These are phyloP conservation scores for Boletus tylopilopsis DNA, from an alignment of 768 basidiomycete genomes.

Conservation along the genomic window DNA sequence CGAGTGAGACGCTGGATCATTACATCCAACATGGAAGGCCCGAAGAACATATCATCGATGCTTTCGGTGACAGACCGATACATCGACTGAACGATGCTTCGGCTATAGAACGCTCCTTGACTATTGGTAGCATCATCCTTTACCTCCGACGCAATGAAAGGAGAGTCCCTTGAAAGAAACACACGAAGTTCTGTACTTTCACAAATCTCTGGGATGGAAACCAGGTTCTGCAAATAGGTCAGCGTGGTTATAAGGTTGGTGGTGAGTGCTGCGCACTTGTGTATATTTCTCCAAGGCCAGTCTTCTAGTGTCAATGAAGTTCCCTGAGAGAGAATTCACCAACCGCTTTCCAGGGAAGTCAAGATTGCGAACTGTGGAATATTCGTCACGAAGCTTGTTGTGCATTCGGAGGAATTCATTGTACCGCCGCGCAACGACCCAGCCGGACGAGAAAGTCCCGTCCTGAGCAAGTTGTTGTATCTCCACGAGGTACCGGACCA, in stretches of 20 bases:
- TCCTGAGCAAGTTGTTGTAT: slow-evolving; percentile 84
- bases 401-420: slow-evolving; percentile 94
- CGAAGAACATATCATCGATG: slow-evolving; percentile 96
- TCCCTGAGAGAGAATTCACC: slow-evolving; percentile 82
- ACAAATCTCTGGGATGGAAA: slow-evolving; percentile 70
- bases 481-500: slow-evolving; percentile 89
- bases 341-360: slow-evolving; percentile 95
- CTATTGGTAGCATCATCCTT: slow-evolving; percentile 39
- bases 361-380: slow-evolving; percentile 58
- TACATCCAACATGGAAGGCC: slow-evolving; percentile 92
- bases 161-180: slow-evolving; percentile 87
- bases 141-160: slow-evolving; percentile 62
- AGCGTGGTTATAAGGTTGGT: background rate
- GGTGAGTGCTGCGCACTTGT: slow-evolving; percentile 50
- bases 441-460: slow-evolving; percentile 77
- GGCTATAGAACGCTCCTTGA: slow-evolving; percentile 54
- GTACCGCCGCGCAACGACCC: slow-evolving; percentile 92
- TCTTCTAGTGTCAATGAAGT: slow-evolving; percentile 80
- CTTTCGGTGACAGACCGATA: slow-evolving; percentile 92
- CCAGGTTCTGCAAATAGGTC: slow-evolving; percentile 52
- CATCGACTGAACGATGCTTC: slow-evolving; percentile 77
- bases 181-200: slow-evolving; percentile 77
- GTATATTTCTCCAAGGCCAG: slow-evolving; percentile 83
- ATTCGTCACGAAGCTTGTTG: slow-evolving; percentile 76
- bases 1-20: slow-evolving; percentile 88